A percentile compares a stretch with the other conserved stretches of the same genome.
These are phyloP conservation scores for Sarocladiaceae sp. DNA, from an alignment of 2,329 filamentous ascomycete species.

Conservation along the genomic window DNA sequence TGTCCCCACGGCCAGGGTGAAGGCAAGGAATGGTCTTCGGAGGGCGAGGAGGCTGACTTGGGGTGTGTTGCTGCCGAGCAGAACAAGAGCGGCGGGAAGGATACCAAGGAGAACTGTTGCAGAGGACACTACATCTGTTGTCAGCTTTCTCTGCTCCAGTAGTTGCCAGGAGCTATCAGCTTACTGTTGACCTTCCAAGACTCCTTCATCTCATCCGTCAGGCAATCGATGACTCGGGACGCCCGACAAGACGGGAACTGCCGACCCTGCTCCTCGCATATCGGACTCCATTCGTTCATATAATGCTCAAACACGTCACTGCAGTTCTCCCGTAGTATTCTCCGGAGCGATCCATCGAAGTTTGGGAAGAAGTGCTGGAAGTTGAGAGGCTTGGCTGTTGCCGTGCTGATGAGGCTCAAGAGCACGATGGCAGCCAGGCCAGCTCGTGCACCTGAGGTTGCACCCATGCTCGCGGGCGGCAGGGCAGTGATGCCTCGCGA, in stretches of 20 bases:
- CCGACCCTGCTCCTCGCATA: slow-evolving; percentile 1
- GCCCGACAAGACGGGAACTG: slow-evolving; percentile 5
- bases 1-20: slow-evolving; percentile 1
- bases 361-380: slow-evolving; percentile 10
- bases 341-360: background rate
- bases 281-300: slow-evolving; percentile 6
- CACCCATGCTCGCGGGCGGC: background rate
- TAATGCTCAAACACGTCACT: slow-evolving; percentile 1
- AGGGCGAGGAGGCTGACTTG: slow-evolving; percentile 4
- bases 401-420: background rate
- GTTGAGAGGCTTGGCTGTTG: background rate
- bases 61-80: slow-evolving; percentile 3
- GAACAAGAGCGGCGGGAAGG: slow-evolving; percentile 4
- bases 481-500: too few relatives aligned
- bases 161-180: background rate
- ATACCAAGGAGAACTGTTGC: slow-evolving; percentile 7
- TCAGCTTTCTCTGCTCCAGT: background rate
- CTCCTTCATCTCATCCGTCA: slow-evolving; percentile 5
- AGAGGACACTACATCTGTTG: background rate
- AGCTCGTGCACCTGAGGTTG: background rate
- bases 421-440: background rate
- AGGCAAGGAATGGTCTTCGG: slow-evolving; percentile 3
- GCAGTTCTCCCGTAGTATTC: background rate
- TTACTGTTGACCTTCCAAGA: slow-evolving; percentile 8
- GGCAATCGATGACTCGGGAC: slow-evolving; percentile 2